Evolutionary conservation across 2,329 filamentous ascomycete genomes (phyloP).

Genomic region (Fusarium fracticaudum): DNA sequence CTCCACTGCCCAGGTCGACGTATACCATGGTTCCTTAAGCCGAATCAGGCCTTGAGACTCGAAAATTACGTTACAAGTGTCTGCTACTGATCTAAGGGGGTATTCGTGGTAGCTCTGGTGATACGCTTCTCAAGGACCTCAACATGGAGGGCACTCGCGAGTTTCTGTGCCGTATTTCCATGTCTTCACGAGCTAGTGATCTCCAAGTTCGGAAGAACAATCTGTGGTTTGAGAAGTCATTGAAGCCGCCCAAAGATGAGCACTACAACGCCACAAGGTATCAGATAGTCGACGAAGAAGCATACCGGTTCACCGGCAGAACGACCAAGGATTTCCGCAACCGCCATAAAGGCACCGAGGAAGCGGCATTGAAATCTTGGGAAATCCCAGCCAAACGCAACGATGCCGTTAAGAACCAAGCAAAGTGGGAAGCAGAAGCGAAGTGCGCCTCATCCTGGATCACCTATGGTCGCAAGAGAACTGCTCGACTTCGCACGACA

Average conservation of each 20-base stretch:
- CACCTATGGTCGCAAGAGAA: neutral
- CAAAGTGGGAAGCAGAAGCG: neutral
- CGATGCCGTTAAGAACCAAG: neutral
- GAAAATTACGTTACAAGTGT: constrained; percentile 2
- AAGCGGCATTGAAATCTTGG: neutral
- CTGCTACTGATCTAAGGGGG: neutral
- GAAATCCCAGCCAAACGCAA: neutral
- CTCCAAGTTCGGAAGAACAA: neutral
- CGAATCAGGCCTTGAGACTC: neutral
- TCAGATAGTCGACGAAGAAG: neutral
- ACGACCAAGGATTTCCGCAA: neutral
- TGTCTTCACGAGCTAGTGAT: neutral
- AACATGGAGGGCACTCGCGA: neutral
- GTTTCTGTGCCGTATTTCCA: neutral
- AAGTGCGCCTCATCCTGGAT: neutral
- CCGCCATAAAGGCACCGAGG: neutral
- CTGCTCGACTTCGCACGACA: neutral
- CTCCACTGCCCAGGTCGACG: neutral
- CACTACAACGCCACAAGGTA: neutral
- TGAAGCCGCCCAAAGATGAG: neutral
- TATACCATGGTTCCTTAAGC: neutral
- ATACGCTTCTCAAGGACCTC: constrained; percentile 4
- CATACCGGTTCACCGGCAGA: fast-evolving
- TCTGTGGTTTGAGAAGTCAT: neutral
- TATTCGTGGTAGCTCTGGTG: neutral